Percentiles rank a stretch among this genome's conserved stretches.
phyloP scores from a whole-genome alignment of 164 flowering plant genomes.

The Sextonia rubra region DNA sequence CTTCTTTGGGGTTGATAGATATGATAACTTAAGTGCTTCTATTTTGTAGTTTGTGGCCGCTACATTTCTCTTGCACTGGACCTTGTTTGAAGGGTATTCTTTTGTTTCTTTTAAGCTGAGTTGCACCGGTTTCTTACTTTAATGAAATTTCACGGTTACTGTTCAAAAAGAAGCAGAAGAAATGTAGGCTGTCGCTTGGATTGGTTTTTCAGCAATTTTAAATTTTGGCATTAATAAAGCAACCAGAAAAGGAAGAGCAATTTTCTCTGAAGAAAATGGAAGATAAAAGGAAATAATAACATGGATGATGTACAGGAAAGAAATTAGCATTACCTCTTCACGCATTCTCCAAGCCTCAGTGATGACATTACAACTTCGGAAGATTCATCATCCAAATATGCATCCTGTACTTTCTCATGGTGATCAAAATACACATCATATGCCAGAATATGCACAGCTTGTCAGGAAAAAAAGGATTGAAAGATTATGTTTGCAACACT shows the following conservation, averaged over 20 bases:
- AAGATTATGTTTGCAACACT: neutral
- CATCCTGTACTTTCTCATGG: slow-evolving; percentile 53
- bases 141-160: too few relatives aligned
- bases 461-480: neutral
- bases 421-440: neutral
- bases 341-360: slow-evolving; percentile 87
- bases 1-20: too few relatives aligned
- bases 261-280: neutral
- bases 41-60: too few relatives aligned
- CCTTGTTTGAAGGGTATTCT: too few relatives aligned
- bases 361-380: slow-evolving; percentile 97
- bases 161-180: too few relatives aligned
- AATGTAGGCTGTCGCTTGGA: too few relatives aligned
- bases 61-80: too few relatives aligned
- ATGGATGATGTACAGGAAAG: neutral
- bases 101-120: too few relatives aligned
- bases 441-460: neutral
- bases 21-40: too few relatives aligned
- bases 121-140: too few relatives aligned
- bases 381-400: slow-evolving; percentile 92
- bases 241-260: neutral
- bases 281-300: neutral
- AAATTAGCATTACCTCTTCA: slow-evolving; percentile 58
- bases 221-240: neutral
- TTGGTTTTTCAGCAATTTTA: neutral